Conservation (phyloP, 352 stramenopile genomes). For the Globisporangium echinulatum region DNA sequence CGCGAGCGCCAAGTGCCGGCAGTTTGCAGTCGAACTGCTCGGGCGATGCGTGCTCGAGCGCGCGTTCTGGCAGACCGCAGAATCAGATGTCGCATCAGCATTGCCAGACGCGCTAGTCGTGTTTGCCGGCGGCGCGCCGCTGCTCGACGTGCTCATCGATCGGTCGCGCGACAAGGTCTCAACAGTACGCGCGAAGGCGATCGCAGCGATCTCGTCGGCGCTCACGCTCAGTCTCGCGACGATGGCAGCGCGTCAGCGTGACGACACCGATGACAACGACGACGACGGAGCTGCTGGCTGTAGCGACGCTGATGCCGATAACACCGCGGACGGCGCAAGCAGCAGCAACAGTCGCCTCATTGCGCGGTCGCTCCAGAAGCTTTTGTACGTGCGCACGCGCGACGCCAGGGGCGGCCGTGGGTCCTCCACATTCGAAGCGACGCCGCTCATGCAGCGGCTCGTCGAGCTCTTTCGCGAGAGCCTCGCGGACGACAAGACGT, state of each 20-base stretch:
- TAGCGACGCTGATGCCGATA: neutral
- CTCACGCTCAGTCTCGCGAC: constrained; percentile 47
- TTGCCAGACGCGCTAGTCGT: constrained; percentile 27
- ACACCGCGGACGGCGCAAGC: neutral
- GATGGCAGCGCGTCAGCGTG: constrained; percentile 7
- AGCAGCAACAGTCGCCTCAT: constrained; percentile 24
- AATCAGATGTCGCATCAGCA: neutral
- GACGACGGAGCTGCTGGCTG: constrained; percentile 1
- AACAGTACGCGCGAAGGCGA: constrained; percentile 71
- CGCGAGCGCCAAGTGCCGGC: constrained; percentile 64
- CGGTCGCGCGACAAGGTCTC: constrained; percentile 76
- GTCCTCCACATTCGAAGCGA: constrained; percentile 31
- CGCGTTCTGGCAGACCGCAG: constrained; percentile 39
- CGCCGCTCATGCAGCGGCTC: constrained; percentile 55
- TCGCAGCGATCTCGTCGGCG: constrained; percentile 62
- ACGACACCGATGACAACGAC: constrained; percentile 11
- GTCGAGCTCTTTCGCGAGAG: constrained; percentile 70
- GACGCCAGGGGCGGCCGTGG: constrained; percentile 21
- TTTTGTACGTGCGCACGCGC: constrained; percentile 36
- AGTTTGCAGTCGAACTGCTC: constrained; percentile 77
- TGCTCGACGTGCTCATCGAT: constrained; percentile 69
- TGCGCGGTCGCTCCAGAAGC: constrained; percentile 33
- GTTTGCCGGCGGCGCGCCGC: constrained; percentile 44
- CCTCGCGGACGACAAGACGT: constrained; percentile 77
- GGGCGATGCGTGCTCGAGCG: constrained; percentile 59